Percentiles rank a stretch among this genome's conserved stretches.
Evolutionary conservation across 2,329 filamentous ascomycete genomes (phyloP).

Genomic region (Hymenoscyphus fraxineus): DNA sequence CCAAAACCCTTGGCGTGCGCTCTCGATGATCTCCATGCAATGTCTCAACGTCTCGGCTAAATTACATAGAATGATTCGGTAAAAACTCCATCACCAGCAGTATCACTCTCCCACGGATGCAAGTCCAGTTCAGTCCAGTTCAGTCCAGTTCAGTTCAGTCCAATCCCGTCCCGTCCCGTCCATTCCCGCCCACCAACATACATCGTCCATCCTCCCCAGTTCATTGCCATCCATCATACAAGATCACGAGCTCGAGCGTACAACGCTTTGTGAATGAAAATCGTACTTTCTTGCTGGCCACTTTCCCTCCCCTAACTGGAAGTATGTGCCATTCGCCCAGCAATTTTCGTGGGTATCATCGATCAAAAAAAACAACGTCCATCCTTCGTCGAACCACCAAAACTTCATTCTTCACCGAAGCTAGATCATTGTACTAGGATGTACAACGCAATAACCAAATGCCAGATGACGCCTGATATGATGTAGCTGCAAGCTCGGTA

Average conservation of each 20-base stretch:
- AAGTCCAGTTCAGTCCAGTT: background rate
- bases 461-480: constrained; percentile 5
- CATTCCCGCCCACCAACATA: background rate
- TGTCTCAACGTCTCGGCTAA: constrained; percentile 12
- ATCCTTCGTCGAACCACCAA: background rate
- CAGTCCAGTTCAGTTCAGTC: background rate
- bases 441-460: constrained; percentile 10
- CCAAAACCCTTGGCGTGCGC: constrained; percentile 4
- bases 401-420: constrained; percentile 7
- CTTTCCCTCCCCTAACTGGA: background rate
- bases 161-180: too few species aligned
- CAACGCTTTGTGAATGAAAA: constrained; percentile 8
- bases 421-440: constrained; percentile 9
- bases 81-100: background rate
- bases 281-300: background rate
- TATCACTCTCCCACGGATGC: constrained; percentile 1
- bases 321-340: background rate
- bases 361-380: background rate
- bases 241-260: background rate
- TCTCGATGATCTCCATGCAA: constrained; percentile 19
- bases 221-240: background rate
- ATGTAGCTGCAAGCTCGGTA: constrained; percentile 14
- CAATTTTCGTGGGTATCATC: constrained; percentile 12
- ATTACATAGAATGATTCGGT: constrained; percentile 20
- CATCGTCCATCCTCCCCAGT: background rate